Conservation (phyloP, 2,329 filamentous ascomycete genomes). For the Hysterium pulicare region DNA sequence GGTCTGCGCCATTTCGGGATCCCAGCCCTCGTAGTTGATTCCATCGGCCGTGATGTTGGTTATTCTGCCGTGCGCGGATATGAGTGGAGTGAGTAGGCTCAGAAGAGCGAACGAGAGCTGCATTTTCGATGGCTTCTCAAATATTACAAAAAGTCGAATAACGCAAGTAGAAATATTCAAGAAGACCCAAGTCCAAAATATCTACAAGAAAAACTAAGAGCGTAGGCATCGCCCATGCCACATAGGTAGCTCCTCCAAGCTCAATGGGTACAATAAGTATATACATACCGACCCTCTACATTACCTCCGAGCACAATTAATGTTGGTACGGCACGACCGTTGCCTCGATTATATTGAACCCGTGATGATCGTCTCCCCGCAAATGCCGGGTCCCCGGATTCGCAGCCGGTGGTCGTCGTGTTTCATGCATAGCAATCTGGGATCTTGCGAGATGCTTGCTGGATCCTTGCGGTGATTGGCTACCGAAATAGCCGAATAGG, state of each 20-base stretch:
- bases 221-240: background rate
- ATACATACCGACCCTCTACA: background rate
- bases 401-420: background rate
- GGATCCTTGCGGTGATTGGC: background rate
- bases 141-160: background rate
- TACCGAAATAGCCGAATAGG: background rate
- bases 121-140: background rate
- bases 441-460: too few relatives aligned
- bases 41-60: slow-evolving; percentile 18
- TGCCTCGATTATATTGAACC: background rate
- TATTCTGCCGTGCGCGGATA: slow-evolving; percentile 23
- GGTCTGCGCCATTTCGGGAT: slow-evolving; percentile 13
- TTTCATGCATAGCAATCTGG: background rate
- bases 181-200: background rate
- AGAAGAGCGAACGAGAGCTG: background rate
- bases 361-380: background rate
- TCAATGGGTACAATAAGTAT: background rate
- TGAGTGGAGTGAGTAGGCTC: slow-evolving; percentile 4
- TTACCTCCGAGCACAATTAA: background rate
- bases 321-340: background rate
- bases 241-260: background rate
- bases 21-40: slow-evolving; percentile 20
- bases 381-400: background rate
- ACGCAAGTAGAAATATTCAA: background rate
- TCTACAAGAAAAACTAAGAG: background rate